These are phyloP conservation scores for Chlamydomonas reinhardtii DNA, from an alignment of 163 green algal genomes.

Conservation along the genomic window DNA sequence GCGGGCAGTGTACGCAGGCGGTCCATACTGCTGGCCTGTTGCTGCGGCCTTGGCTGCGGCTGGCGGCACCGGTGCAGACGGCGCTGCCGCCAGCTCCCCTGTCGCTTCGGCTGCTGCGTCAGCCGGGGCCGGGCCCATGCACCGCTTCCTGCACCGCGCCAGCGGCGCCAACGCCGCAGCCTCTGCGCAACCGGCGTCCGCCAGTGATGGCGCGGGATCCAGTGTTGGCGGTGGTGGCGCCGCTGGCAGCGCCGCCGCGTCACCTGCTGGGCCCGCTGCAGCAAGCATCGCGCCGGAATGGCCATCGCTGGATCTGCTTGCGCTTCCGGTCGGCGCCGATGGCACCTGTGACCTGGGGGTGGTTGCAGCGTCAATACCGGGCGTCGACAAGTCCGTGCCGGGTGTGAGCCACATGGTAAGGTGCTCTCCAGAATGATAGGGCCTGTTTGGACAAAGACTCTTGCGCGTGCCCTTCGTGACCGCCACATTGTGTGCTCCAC, in stretches of 20 bases:
- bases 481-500: no score
- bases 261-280: neutral
- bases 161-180: no score
- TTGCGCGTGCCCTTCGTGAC: no score
- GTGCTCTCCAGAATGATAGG: no score
- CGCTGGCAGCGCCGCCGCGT: no score
- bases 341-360: neutral
- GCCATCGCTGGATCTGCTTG: conserved; percentile 7
- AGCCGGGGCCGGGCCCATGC: neutral
- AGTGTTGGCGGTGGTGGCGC: no score
- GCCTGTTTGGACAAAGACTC: no score
- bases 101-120: neutral
- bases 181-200: no score
- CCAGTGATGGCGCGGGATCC: no score
- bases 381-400: conserved; percentile 8
- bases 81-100: neutral
- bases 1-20: neutral
- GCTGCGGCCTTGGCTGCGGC: neutral
- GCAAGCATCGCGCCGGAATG: neutral
- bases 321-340: neutral
- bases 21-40: no score
- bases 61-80: neutral
- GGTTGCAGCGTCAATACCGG: neutral
- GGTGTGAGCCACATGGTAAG: conserved; percentile 31
- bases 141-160: neutral